A percentile compares a stretch with the other conserved stretches of the same genome.
phyloP scores from a whole-genome alignment of 257 asterid genomes.

The Nicotiana knightiana region DNA sequence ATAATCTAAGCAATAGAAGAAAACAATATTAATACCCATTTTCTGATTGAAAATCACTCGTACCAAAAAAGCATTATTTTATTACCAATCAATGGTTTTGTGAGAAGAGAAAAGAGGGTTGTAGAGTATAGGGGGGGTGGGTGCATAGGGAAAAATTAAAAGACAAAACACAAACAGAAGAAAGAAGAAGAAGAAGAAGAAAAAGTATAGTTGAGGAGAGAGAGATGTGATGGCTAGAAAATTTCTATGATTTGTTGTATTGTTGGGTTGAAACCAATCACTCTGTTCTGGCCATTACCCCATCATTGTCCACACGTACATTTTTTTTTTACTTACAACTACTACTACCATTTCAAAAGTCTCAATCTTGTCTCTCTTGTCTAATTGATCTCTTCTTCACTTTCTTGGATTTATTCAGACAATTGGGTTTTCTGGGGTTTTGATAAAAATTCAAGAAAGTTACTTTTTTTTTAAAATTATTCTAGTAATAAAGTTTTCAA shows the following conservation, averaged over 20 bases:
- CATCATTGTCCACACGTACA: constrained; percentile 50
- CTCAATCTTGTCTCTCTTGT: constrained; percentile 15
- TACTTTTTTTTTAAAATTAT: not conserved
- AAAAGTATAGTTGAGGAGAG: not conserved
- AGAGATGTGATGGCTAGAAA: constrained; percentile 12
- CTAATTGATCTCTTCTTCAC: not conserved
- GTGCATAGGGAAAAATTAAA: constrained; percentile 20
- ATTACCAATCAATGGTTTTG: constrained; percentile 6
- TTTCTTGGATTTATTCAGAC: constrained; percentile 6
- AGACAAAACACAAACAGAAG: constrained; percentile 36
- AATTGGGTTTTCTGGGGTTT: constrained; percentile 17
- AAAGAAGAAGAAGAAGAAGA: constrained; percentile 18
- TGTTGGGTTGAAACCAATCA: constrained; percentile 52
- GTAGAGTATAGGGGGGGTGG: not conserved
- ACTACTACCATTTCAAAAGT: constrained; percentile 4
- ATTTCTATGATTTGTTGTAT: constrained; percentile 41
- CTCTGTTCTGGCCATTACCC: constrained; percentile 43
- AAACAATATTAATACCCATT: too few relatives aligned
- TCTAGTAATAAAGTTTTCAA: constrained; percentile 15
- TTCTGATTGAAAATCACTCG: too few relatives aligned
- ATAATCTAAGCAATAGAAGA: too few relatives aligned
- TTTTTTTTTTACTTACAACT: constrained; percentile 14
- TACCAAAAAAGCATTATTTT: not conserved
- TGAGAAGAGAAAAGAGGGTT: not conserved
- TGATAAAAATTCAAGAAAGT: constrained; percentile 17